Conservation (phyloP, 1,139 yeast species). For the Yamadazyma diospyri region DNA sequence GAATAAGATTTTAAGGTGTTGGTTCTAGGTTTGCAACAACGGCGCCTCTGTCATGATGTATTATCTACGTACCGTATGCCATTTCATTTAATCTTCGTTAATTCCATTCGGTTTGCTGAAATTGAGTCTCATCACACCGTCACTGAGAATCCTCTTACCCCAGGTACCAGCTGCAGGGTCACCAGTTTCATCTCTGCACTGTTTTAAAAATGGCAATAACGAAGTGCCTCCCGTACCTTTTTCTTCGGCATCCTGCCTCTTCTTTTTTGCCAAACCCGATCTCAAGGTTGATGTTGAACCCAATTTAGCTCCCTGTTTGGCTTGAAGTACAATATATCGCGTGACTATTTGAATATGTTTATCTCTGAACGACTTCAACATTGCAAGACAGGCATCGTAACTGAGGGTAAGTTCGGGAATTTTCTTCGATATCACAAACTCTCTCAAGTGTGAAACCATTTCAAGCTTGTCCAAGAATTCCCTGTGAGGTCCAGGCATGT, state of each 20-base stretch:
- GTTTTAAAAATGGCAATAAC: slow-evolving; percentile 84
- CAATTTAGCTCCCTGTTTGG: slow-evolving; percentile 49
- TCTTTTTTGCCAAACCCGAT: slow-evolving; percentile 55
- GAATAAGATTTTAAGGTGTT: no score
- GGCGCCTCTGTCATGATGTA: no score
- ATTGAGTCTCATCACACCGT: slow-evolving; percentile 49
- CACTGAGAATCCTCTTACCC: slow-evolving; percentile 76
- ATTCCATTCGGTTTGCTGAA: slow-evolving; percentile 33
- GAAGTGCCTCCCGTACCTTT: slow-evolving; percentile 96
- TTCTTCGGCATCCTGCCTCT: slow-evolving; percentile 45
- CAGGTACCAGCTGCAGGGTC: slow-evolving; percentile 87
- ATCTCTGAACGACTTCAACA: slow-evolving; percentile 85
- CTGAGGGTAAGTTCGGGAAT: slow-evolving; percentile 62
- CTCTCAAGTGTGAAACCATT: slow-evolving; percentile 55
- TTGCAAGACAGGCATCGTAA: slow-evolving; percentile 87
- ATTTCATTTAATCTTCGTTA: slow-evolving; percentile 28
- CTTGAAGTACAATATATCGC: slow-evolving; percentile 77
- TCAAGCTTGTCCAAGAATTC: slow-evolving; percentile 63
- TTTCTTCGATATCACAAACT: slow-evolving; percentile 49
- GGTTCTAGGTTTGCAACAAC: no score
- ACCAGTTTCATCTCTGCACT: slow-evolving; percentile 94
- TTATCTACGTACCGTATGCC: no score
- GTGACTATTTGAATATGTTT: slow-evolving; percentile 92
- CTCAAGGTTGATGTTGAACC: slow-evolving; percentile 56
- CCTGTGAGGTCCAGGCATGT: slow-evolving; percentile 87